A percentile compares a stretch with the other conserved stretches of the same genome.
phyloP scores from a whole-genome alignment of 768 basidiomycete genomes.

The Lactarius trivialis region DNA sequence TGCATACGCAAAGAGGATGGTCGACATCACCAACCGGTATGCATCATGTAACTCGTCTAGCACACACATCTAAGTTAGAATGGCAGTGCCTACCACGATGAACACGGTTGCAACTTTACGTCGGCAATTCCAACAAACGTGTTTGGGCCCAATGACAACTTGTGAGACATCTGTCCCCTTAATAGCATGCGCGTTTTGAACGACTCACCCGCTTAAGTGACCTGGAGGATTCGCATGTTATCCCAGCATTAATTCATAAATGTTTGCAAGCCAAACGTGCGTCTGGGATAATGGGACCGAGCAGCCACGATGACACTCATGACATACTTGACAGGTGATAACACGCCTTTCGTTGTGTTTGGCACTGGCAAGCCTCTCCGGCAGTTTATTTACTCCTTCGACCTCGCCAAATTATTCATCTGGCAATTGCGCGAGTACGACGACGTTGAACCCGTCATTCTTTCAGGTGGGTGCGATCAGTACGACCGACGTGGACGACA shows the following conservation, averaged over 20 bases:
- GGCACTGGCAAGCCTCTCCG: conserved; percentile 90
- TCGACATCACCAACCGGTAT: conserved; percentile 92
- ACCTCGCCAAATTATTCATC: conserved; percentile 92
- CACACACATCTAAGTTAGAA: background rate
- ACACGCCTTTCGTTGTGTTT: conserved; percentile 77
- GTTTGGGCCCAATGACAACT: conserved; percentile 95
- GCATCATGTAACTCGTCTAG: conserved; percentile 25
- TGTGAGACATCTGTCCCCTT: conserved; percentile 38
- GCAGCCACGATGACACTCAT: conserved; percentile 8
- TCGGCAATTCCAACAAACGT: conserved; percentile 96
- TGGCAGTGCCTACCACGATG: conserved; percentile 86
- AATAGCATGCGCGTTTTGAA: background rate
- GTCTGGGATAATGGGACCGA: conserved; percentile 22
- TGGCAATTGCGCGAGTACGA: conserved; percentile 89
- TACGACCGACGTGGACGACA: background rate
- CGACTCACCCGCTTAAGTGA: conserved; percentile 43
- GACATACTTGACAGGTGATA: conserved; percentile 50
- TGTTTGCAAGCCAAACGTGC: conserved; percentile 87
- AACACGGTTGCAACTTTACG: conserved; percentile 92
- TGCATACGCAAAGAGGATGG: conserved; percentile 91
- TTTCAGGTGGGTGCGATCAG: conserved; percentile 48
- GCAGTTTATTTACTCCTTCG: conserved; percentile 97
- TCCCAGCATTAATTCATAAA: conserved; percentile 90
- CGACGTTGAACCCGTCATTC: conserved; percentile 87
- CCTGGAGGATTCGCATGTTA: conserved; percentile 87